These are phyloP conservation scores for Tardiomyces digboiensis DNA, from an alignment of 1,139 yeast genomes.

Conservation along the genomic window DNA sequence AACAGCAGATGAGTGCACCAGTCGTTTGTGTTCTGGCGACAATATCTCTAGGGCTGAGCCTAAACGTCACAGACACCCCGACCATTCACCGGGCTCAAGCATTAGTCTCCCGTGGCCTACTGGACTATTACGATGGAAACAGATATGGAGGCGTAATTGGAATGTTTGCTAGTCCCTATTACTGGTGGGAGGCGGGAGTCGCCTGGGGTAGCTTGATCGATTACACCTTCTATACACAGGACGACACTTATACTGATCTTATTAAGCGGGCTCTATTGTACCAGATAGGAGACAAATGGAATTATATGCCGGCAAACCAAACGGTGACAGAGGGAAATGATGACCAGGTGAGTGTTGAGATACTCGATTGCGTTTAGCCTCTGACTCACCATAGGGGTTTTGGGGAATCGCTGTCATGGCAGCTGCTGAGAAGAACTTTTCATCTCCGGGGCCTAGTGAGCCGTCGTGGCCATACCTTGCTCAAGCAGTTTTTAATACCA, in stretches of 20 bases:
- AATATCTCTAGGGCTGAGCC: no score
- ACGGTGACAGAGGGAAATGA: slow-evolving; percentile 80
- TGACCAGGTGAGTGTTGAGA: no score
- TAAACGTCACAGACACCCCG: no score
- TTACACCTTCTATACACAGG: slow-evolving; percentile 52
- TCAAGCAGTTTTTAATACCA: slow-evolving; percentile 68
- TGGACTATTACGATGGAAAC: slow-evolving; percentile 63
- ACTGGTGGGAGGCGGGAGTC: slow-evolving; percentile 96
- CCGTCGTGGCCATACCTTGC: slow-evolving; percentile 60
- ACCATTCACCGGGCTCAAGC: slow-evolving; percentile 38
- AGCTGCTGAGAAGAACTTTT: slow-evolving; percentile 74
- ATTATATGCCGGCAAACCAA: slow-evolving; percentile 71
- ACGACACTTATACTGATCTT: slow-evolving; percentile 46
- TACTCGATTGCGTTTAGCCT: no score
- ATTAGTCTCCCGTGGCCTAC: slow-evolving; percentile 49
- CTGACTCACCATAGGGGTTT: no score
- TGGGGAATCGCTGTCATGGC: slow-evolving; percentile 83
- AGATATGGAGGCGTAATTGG: slow-evolving; percentile 51
- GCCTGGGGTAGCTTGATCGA: slow-evolving; percentile 74
- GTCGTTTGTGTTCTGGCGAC: neutral
- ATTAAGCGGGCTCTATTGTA: slow-evolving; percentile 50
- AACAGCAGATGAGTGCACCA: neutral
- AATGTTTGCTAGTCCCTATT: slow-evolving; percentile 65
- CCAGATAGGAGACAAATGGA: slow-evolving; percentile 58
- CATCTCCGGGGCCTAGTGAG: slow-evolving; percentile 43